Base-by-base conservation (phyloP, 352 stramenopile species). In the Phytophthora hibernalis region DNA sequence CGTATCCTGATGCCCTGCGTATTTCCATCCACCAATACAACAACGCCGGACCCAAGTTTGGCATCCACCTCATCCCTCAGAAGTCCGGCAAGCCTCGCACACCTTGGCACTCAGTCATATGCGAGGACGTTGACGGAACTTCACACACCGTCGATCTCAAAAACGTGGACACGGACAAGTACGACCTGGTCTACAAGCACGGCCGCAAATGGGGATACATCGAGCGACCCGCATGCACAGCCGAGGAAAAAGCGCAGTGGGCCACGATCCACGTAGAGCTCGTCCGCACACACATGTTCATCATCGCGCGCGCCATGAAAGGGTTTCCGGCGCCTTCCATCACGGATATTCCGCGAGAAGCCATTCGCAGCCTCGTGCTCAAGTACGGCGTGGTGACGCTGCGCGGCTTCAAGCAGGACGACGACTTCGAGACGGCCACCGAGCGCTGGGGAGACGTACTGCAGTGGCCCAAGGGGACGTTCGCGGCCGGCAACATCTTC, bases 101-200 rank as follows among this genome's bases (percentile, higher is more conserved):
- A 2, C 60, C 60, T 1, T 61, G 60, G 60, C 42, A 54, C 44
- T 63, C 44, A 6, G 43, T 63, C 31, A 49, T 67, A 24, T 60
- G 61, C 20, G 61, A 70, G 8, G 54, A 60, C 24, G 28, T 64
- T 16, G 61, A 70, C 15, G 61, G 54, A 21, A 60, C 54, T 2
- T 16, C 30, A 11, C 61, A 59, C 40, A 22, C 61, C 1, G n/a
- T 60, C 15, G 54, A 70, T 33, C 37, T 70, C 8, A 56, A 70
- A 54, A 54, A 70, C 49, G 62, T 70, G 15, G 31, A 61, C 54
- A 70, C 54, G 31, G 48, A 61, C 54, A 70, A 65, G 54, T 70
- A 65, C 54, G 48, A 70, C 13, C 48, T 70, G 6, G 56, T 60
- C 20, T 70, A 70, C 42, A 70, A 70, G 13, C 24, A 61, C 48